phyloP scores from a whole-genome alignment of 2,329 filamentous ascomycete species.

The Stagonosporopsis vannaccii region DNA sequence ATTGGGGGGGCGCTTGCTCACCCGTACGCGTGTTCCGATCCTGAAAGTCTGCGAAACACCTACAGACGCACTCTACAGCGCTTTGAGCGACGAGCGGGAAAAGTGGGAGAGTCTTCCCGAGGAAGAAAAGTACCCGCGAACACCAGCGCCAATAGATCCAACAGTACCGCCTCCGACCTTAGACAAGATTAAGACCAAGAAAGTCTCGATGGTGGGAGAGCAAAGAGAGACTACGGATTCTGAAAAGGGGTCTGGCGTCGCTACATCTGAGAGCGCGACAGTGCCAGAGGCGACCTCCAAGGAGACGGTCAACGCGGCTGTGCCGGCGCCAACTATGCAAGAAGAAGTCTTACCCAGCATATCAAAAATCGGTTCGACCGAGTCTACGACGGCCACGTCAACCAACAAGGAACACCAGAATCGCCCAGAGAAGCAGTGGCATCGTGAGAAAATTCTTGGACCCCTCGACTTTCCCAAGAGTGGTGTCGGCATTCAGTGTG shows the following conservation, averaged over 20 bases:
- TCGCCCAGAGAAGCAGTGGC: slow-evolving; percentile 48
- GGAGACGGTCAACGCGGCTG: neutral
- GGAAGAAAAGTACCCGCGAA: slow-evolving; percentile 52
- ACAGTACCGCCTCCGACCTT: slow-evolving; percentile 18
- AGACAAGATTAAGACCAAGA: slow-evolving; percentile 19
- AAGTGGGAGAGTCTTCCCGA: slow-evolving; percentile 72
- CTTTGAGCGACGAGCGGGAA: slow-evolving; percentile 68
- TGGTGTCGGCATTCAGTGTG: slow-evolving; percentile 83
- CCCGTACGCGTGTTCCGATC: slow-evolving; percentile 82
- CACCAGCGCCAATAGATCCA: slow-evolving; percentile 23
- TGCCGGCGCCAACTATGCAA: slow-evolving; percentile 6
- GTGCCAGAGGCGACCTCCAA: neutral
- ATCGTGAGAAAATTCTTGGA: slow-evolving; percentile 55
- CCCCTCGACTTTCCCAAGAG: slow-evolving; percentile 78
- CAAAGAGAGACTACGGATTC: slow-evolving; percentile 4
- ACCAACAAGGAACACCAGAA: slow-evolving; percentile 29
- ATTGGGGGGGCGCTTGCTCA: slow-evolving; percentile 78
- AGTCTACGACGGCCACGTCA: neutral
- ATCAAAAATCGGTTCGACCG: slow-evolving; percentile 1
- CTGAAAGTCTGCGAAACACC: slow-evolving; percentile 84
- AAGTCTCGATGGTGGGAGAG: slow-evolving; percentile 1
- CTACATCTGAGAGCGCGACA: neutral
- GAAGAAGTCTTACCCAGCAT: slow-evolving; percentile 40
- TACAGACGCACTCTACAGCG: slow-evolving; percentile 64
- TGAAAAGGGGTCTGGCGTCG: neutral